Evolutionary conservation across 1,284 basidiomycete species (phyloP).

Genomic region (Amylostereum chailletii): DNA sequence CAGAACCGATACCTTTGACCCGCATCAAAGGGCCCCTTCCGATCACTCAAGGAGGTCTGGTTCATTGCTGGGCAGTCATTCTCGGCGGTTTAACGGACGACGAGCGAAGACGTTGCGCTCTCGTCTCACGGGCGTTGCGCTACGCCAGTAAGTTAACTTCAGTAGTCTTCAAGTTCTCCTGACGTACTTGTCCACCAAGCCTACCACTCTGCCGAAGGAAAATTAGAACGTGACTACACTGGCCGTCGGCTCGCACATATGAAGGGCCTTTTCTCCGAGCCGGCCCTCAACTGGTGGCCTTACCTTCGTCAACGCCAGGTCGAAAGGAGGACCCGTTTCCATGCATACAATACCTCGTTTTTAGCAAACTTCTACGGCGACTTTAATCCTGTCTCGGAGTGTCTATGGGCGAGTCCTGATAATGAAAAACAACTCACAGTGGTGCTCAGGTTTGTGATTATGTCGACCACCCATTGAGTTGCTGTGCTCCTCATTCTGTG

Average conservation of each 20-base stretch:
- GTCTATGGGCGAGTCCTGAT: constrained; percentile 53
- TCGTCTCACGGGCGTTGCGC: constrained; percentile 52
- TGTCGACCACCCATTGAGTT: neutral
- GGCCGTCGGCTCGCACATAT: constrained; percentile 34
- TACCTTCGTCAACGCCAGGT: constrained; percentile 43
- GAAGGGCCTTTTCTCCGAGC: constrained; percentile 27
- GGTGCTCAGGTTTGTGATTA: constrained; percentile 39
- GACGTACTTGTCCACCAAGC: too few relatives aligned
- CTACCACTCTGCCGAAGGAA: constrained; percentile 28
- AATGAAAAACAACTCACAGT: constrained; percentile 44
- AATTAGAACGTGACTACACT: neutral
- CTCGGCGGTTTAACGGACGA: constrained; percentile 35
- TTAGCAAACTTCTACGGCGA: constrained; percentile 28
- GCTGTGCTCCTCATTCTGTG: neutral
- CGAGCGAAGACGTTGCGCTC: constrained; percentile 33
- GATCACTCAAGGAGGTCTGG: constrained; percentile 44
- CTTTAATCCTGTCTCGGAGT: constrained; percentile 29
- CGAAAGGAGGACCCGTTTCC: constrained; percentile 30
- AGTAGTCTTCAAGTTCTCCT: too few relatives aligned
- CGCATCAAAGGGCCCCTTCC: constrained; percentile 47
- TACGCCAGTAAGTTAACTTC: constrained; percentile 43
- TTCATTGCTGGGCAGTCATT: constrained; percentile 44
- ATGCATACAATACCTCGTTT: constrained; percentile 39
- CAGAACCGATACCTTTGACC: constrained; percentile 20
- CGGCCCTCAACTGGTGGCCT: constrained; percentile 60